Percentiles rank a stretch among this genome's conserved stretches.
Conservation (phyloP, 179 eudicot species). For the Actinidia polygama region DNA sequence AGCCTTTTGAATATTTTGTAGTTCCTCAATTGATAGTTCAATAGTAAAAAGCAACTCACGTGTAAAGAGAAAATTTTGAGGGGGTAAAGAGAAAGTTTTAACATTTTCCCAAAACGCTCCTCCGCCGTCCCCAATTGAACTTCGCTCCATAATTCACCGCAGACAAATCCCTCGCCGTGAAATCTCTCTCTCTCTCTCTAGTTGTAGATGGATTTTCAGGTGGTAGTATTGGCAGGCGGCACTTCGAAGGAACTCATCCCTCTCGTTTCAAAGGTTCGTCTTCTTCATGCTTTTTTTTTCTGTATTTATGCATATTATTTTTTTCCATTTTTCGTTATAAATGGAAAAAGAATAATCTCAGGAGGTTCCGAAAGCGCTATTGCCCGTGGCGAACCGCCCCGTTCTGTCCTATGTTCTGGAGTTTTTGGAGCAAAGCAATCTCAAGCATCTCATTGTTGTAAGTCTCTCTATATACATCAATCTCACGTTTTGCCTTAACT, state of each 20-base stretch:
- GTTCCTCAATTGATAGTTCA: too few relatives aligned
- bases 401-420: slow-evolving; percentile 85
- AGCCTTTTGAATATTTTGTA: too few relatives aligned
- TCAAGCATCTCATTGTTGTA: slow-evolving; percentile 88
- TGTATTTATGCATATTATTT: neutral
- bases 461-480: slow-evolving; percentile 27
- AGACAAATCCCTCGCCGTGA: neutral
- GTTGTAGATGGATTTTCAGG: slow-evolving; percentile 96
- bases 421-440: slow-evolving; percentile 80
- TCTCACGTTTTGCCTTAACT: too few relatives aligned
- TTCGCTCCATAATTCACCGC: neutral
- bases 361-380: slow-evolving; percentile 93
- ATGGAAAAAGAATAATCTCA: slow-evolving; percentile 21
- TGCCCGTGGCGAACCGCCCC: slow-evolving; percentile 94
- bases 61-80: neutral
- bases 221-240: slow-evolving; percentile 95
- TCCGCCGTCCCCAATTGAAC: neutral
- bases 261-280: slow-evolving; percentile 83
- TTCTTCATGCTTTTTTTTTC: neutral
- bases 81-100: neutral
- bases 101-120: too few relatives aligned
- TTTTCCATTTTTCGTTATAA: too few relatives aligned
- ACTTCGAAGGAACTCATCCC: slow-evolving; percentile 77
- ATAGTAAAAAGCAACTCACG: neutral
- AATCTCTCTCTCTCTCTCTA: slow-evolving; percentile 7